Conservation (phyloP, 2,329 filamentous ascomycete species). For the Pseudogymnoascus sp. region DNA sequence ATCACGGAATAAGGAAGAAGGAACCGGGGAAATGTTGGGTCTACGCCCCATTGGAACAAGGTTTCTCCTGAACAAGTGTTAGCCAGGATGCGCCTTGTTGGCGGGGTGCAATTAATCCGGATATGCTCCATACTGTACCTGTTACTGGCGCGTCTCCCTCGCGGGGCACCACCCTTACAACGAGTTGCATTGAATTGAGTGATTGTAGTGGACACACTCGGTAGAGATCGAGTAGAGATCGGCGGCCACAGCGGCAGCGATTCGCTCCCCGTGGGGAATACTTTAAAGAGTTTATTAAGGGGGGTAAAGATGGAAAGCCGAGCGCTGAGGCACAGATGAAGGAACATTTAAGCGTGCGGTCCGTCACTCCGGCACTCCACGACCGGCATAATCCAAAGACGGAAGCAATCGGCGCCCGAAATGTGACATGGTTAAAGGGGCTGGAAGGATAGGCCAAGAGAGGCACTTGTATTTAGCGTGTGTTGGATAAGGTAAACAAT, state of each 20-base stretch:
- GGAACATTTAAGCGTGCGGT: constrained; percentile 7
- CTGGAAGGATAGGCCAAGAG: neutral
- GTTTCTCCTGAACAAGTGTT: neutral
- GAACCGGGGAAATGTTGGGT: neutral
- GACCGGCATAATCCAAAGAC: neutral
- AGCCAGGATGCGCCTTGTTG: neutral
- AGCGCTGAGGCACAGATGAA: neutral
- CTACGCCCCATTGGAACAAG: neutral
- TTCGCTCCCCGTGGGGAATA: neutral
- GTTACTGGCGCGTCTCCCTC: neutral
- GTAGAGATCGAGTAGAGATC: neutral
- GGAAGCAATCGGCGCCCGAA: neutral
- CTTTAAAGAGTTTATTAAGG: neutral
- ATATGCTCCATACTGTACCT: constrained; percentile 1
- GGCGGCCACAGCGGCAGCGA: constrained; percentile 1
- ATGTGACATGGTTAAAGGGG: neutral
- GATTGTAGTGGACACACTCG: neutral
- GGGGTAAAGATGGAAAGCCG: neutral
- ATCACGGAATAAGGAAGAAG: neutral
- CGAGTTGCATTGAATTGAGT: neutral
- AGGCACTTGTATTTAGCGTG: neutral
- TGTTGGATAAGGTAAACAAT: neutral
- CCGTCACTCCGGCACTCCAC: constrained; percentile 5
- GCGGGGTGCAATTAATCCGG: constrained; percentile 2
- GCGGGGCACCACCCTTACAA: neutral